Base-by-base conservation (phyloP, 371 early-diverging fungal genomes). In the Circinella minor region DNA sequence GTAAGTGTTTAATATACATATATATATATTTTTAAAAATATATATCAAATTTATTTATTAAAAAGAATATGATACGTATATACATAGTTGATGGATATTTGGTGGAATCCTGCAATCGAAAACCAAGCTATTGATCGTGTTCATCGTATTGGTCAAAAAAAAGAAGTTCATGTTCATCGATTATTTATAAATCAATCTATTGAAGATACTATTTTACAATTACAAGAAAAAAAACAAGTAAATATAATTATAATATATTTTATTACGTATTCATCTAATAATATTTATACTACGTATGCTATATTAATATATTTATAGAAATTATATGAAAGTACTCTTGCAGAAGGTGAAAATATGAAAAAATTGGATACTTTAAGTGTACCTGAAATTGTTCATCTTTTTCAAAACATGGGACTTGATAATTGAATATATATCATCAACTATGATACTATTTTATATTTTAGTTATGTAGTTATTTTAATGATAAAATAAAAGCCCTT, bases 71-170 rank as follows among this genome's bases (percentile, higher is more conserved):
- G 18, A 4, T 18, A 27, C 1, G 3, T 47, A 18, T 15, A 2
- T 34, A 13, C 4, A 20, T 77, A 79, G 60, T 38, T 86, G 7
- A 63, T 88, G 68, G 91, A 93, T 72, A 77, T 87, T 37, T 92
- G 92, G 90, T 92, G 90, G 89, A 91, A 91, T 71, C 85, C 78
- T 14, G 83, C 81, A 2, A 75, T 88, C 6, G 89, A 90, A 65
- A 80, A 85, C 46, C 91, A 91, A 74, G 92, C 87, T 10, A 80
- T 84, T 20, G 85, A 82, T 63, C 87, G 87, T 46, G 70, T 78
- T 7, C 77, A 78, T 69, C 78, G 77, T 46, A 72, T 72, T 73
- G 77, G 75, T 14, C 77, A 77, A 51, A 73, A 62, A 17, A 68
- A 75, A 59, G 54, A 71, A 60, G 75, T 75, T 36, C 49, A 62